Evolutionary conservation across 805 yeast species (phyloP).

Genomic region (Myxozyma nipponensis): DNA sequence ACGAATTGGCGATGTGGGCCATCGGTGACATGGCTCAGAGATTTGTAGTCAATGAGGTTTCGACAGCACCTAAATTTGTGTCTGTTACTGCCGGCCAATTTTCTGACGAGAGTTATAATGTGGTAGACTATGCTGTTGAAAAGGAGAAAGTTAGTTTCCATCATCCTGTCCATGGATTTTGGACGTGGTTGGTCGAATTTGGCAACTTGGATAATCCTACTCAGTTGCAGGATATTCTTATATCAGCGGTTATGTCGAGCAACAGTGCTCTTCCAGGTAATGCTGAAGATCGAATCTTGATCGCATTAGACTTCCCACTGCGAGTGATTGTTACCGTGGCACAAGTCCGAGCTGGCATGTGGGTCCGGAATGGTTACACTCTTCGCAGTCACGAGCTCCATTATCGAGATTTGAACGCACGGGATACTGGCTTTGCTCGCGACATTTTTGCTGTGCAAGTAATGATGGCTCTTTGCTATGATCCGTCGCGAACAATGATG

Average conservation of each 20-base stretch:
- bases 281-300: slow-evolving; percentile 29
- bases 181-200: slow-evolving; percentile 67
- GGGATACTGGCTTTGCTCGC: slow-evolving; percentile 78
- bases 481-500: slow-evolving; percentile 54
- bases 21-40: slow-evolving; percentile 26
- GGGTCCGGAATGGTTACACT: slow-evolving; percentile 92
- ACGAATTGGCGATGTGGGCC: slow-evolving; percentile 32
- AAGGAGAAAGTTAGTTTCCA: slow-evolving; percentile 59
- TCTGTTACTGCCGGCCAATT: slow-evolving; percentile 32
- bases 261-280: slow-evolving; percentile 12
- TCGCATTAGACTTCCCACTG: slow-evolving; percentile 67
- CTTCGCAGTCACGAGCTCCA: slow-evolving; percentile 74
- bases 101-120: slow-evolving; percentile 24
- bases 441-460: slow-evolving; percentile 71
- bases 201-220: slow-evolving; percentile 30
- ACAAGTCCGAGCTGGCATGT: slow-evolving; percentile 81
- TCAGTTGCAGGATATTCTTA: slow-evolving; percentile 13
- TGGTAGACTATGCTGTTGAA: slow-evolving; percentile 45
- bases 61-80: slow-evolving; percentile 24
- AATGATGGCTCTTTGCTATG: slow-evolving; percentile 50
- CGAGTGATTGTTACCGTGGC: slow-evolving; percentile 72
- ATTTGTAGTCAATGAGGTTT: slow-evolving; percentile 28
- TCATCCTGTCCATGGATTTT: slow-evolving; percentile 74
- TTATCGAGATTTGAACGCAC: slow-evolving; percentile 69
- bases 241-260: too few relatives aligned